Evolutionary conservation across 768 basidiomycete genomes (phyloP).

Genomic region (Phylloporus arenicola): DNA sequence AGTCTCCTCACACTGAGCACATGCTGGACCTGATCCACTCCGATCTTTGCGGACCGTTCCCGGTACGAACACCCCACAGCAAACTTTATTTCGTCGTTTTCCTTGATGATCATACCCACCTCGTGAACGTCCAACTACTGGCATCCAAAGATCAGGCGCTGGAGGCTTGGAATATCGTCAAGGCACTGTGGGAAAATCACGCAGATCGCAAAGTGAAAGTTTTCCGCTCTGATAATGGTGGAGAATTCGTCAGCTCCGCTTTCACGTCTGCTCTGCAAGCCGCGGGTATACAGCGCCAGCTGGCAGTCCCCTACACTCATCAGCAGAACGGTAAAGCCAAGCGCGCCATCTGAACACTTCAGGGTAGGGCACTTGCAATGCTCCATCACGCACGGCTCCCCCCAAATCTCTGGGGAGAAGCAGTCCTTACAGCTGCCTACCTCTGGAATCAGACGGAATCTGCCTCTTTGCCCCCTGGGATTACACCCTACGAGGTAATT

Average conservation of each 20-base stretch:
- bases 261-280: neutral
- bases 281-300: conserved; percentile 21
- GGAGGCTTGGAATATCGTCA: neutral
- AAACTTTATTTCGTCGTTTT: conserved; percentile 12
- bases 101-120: conserved; percentile 12
- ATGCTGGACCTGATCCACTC: too few relatives aligned
- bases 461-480: too few relatives aligned
- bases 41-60: too few relatives aligned
- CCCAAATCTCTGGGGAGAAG: too few relatives aligned
- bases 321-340: conserved; percentile 32
- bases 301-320: conserved; percentile 26
- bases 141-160: neutral
- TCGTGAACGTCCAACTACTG: neutral
- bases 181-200: neutral
- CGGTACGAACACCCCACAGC: too few relatives aligned
- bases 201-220: neutral
- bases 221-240: neutral
- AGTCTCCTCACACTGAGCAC: too few relatives aligned
- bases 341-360: conserved; percentile 12
- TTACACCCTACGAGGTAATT: too few relatives aligned
- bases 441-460: neutral
- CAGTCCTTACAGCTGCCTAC: neutral
- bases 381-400: too few relatives aligned
- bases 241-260: neutral
- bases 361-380: neutral